Evolutionary conservation across 768 basidiomycete species (phyloP), one percentile per base, ranked within the genome.

Genomic region (Suillus discolor): DNA sequence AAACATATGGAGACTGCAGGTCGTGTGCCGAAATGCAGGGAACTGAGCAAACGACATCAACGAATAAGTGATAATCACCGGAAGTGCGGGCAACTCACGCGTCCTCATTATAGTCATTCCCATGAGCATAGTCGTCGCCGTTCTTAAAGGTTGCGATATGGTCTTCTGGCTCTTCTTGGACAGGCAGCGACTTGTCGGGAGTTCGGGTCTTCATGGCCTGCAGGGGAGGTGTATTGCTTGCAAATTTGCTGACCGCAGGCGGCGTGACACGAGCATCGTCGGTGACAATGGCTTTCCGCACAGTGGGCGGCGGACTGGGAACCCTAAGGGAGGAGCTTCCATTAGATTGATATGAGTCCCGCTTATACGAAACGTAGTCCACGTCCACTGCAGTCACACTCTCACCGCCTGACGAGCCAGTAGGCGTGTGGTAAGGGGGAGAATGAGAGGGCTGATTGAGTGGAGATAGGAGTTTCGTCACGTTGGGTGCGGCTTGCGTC

Each of bases 101-200:
- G 64, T 83, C 83, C 23, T 84, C 84, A 66, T 73, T 82, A 61
- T 77, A 80, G 39, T 78, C 72, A 34, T 78, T 81, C 49, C 60
- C 71, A 20, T 75, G 77, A 23, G 78, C 76, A 68, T 82, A 81
- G 20, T 78, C 83, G 36, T 85, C 83, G 18, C 68, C 74, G 39
- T 76, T 79, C 70, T 81, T 83, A 15, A 76, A 69, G 41, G 71
- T 45, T 4, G 75, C 75, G 20, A 81, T 77, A 67, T 91, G 89
- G 69, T 91, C 90, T 70, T 91, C 90, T 36, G 83, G 83, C 67
- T 91, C 90, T 72, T 92, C 91, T 73, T 93, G 91, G 3, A 92
- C 84, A 23, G 91, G 91, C 31, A 93, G 80, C 18, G 90, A 90
- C 41, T 89, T 82, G 74, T 91, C 90, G 2, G 91, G 87, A 25